Conservation (phyloP, 352 stramenopile genomes). For the Globisporangium recalcitrans region DNA sequence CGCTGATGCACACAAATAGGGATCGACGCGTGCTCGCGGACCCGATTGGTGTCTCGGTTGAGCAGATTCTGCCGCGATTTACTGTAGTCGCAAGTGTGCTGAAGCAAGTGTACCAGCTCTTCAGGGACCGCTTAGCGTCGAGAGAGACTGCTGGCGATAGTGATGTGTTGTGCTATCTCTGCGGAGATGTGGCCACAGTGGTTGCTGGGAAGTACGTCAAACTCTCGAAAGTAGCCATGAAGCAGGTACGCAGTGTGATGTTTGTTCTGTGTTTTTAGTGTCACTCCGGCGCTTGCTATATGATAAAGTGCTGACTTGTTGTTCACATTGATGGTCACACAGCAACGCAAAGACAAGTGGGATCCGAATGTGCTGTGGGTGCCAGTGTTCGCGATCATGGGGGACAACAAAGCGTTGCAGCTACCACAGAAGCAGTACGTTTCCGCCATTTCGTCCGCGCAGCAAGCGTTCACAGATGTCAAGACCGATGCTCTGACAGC, state of each 20-base stretch:
- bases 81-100: slow-evolving; percentile 32
- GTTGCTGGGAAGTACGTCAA: slow-evolving; percentile 8
- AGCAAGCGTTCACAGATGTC: slow-evolving; percentile 32
- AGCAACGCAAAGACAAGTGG: slow-evolving; percentile 17
- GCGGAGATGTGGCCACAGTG: slow-evolving; percentile 19
- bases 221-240: slow-evolving; percentile 21
- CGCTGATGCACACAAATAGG: slow-evolving; percentile 21
- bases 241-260: slow-evolving; percentile 18
- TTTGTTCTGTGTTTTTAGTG: background rate
- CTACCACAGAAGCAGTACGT: slow-evolving; percentile 29
- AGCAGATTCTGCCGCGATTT: slow-evolving; percentile 48
- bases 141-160: background rate
- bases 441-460: slow-evolving; percentile 23
- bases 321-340: no score
- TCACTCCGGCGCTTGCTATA: background rate
- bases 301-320: slow-evolving; percentile 2
- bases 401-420: slow-evolving; percentile 4
- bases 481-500: slow-evolving; percentile 27
- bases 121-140: slow-evolving; percentile 14
- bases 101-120: slow-evolving; percentile 45
- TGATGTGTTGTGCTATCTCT: slow-evolving; percentile 38
- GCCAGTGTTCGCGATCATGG: slow-evolving; percentile 24
- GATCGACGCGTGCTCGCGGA: slow-evolving; percentile 51
- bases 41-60: slow-evolving; percentile 30
- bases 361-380: slow-evolving; percentile 24